Conservation (phyloP, 108 stramenopile genomes). For the Nannochloropsis gaditana region DNA sequence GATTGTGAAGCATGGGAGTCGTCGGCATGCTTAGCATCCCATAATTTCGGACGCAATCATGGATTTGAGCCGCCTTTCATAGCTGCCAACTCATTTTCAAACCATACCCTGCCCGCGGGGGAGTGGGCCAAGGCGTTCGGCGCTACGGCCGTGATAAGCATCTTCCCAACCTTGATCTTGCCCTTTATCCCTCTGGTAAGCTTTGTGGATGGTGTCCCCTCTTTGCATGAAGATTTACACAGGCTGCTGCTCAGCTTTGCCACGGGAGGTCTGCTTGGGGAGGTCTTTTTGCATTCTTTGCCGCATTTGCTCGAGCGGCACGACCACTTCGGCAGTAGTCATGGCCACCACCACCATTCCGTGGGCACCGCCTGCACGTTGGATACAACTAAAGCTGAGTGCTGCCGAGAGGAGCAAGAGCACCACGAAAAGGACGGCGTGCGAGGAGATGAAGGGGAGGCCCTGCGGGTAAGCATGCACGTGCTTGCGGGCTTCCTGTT, state of each 20-base stretch:
- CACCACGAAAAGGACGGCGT: neutral
- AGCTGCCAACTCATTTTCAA: too few species aligned
- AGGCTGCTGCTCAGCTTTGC: slow-evolving; percentile 45
- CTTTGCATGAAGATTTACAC: slow-evolving; percentile 3
- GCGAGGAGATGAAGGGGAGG: slow-evolving; percentile 27
- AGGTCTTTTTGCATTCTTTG: slow-evolving; percentile 53
- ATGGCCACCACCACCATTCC: slow-evolving; percentile 25
- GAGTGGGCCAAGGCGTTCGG: slow-evolving; percentile 28
- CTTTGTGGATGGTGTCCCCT: slow-evolving; percentile 21
- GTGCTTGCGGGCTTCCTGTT: slow-evolving; percentile 47
- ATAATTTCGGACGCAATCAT: too few species aligned
- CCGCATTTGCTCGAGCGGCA: slow-evolving; percentile 43
- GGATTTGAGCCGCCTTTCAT: too few species aligned
- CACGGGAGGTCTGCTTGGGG: slow-evolving; percentile 52
- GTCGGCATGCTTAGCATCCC: too few species aligned
- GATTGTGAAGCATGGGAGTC: too few species aligned
- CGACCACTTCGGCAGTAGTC: slow-evolving; percentile 20
- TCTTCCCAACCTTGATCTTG: slow-evolving; percentile 36
- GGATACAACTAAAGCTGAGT: too few species aligned
- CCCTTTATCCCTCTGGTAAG: slow-evolving; percentile 37
- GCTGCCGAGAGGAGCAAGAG: neutral
- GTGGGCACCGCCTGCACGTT: neutral
- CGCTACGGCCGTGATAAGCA: slow-evolving; percentile 38
- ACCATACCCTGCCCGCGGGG: neutral
- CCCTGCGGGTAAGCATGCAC: slow-evolving; percentile 31